Base-by-base conservation (phyloP, 805 yeast species). In the Saccharomycopsis fodiens region DNA sequence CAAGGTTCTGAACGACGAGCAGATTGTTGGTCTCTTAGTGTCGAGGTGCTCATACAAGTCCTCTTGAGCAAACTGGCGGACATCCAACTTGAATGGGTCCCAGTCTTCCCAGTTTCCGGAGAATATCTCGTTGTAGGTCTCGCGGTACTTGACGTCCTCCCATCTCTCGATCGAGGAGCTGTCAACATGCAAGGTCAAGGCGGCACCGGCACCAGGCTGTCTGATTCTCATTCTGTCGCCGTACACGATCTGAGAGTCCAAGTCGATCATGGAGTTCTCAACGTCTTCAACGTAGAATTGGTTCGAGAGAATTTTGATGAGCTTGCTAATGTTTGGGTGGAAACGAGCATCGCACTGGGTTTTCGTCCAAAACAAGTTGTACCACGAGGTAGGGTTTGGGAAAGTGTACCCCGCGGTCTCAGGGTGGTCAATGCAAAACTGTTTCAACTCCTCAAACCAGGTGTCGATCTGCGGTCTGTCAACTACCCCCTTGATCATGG, bases 151-250 rank as follows among this genome's bases (percentile, higher is more conserved):
- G 12, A 45, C 51, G 53, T 70, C 73, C 52, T 69, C 73, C 74
- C 74, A 70, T 40, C 74, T 53, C 51, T 69, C 74, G 31, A 69
- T 54, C 1, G 70, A 61, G 12, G 70, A 66, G n/a, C 67, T 59
- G 48, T 70, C 74, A n/a, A 60, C 54, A 44, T 70, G 74, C 19
- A 67, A 62, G 25, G 64, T 66, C 35, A 69, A 57, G 3, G 67
- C 46, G 23, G 57, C 52, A 17, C 48, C 51, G 25, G 58, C 61
- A 5, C 73, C 73, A 0, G 73, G 70, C 8, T 56, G 55, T 37
- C 73, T 57, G 36, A 69, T 64, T 42, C 73, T 56, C 30, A 68
- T 55, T 17, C 72, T 54, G 53, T 70, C 74, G n/a, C 70, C 70
- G 51, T 70, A 70, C 12, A 62, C 57, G 16, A 69, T 55, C 32